phyloP scores from a whole-genome alignment of 768 basidiomycete species.

The Tylopilus rubrobrunneus region DNA sequence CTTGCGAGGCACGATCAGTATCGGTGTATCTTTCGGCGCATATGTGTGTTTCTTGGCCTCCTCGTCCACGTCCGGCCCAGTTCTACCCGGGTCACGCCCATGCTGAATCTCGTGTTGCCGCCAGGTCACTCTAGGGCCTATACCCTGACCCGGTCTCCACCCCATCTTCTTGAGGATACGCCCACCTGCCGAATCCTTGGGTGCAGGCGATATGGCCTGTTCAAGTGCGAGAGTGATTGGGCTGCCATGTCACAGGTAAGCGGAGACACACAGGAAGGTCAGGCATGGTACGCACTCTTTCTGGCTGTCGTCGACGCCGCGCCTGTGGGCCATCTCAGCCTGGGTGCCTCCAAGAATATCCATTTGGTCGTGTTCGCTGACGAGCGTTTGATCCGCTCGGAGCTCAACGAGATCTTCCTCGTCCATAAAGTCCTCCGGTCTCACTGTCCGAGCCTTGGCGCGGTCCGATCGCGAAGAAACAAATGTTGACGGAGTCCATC shows the following conservation, averaged over 20 bases:
- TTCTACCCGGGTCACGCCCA: conserved; percentile 37
- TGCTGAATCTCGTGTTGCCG: conserved; percentile 73
- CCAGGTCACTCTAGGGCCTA: conserved; percentile 84
- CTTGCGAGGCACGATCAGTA: conserved; percentile 62
- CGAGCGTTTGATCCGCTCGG: conserved; percentile 65
- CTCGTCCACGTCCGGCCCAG: conserved; percentile 56
- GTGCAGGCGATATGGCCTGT: conserved; percentile 64
- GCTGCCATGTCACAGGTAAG: conserved; percentile 34
- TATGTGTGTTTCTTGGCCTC: conserved; percentile 87
- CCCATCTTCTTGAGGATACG: conserved; percentile 93
- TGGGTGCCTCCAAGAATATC: conserved; percentile 58
- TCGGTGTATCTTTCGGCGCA: conserved; percentile 74
- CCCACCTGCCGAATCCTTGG: conserved; percentile 78
- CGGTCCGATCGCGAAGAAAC: conserved; percentile 82
- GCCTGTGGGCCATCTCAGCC: conserved; percentile 36
- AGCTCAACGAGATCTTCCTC: conserved; percentile 91
- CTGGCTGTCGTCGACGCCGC: conserved; percentile 40
- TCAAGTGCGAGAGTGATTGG: conserved; percentile 61
- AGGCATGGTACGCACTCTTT: conserved; percentile 25
- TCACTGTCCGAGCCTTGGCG: conserved; percentile 51
- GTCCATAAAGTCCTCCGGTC: conserved; percentile 97
- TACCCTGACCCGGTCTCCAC: conserved; percentile 89
- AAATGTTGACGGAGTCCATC: conserved; percentile 94
- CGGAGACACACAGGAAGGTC: background rate
- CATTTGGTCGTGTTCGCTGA: conserved; percentile 80